Evolutionary conservation across 192 early-diverging fungal genomes (phyloP).

Genomic region (Gigaspora rosea): DNA sequence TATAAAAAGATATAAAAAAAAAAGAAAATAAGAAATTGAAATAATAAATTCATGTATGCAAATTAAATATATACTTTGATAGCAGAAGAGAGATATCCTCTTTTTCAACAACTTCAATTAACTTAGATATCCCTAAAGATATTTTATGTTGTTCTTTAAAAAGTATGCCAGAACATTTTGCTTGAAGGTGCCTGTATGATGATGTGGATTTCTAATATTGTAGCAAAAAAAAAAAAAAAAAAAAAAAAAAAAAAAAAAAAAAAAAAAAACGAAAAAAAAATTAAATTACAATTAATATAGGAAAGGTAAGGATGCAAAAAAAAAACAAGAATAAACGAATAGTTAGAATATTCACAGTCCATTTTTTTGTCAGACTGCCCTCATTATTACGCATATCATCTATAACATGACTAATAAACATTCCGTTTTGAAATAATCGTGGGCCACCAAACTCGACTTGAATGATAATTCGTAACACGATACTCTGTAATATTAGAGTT

Average conservation of each 20-base stretch:
- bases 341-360: neutral
- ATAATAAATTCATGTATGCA: neutral
- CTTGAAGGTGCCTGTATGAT: slow-evolving; percentile 7
- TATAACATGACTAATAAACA: neutral
- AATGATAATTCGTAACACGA: neutral
- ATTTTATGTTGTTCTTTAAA: neutral
- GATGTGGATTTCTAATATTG: neutral
- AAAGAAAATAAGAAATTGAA: neutral
- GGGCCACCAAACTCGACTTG: neutral
- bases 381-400: neutral
- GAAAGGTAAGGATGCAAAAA: neutral
- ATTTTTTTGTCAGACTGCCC: neutral
- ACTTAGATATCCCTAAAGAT: slow-evolving; percentile 8
- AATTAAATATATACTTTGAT: neutral
- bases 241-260: neutral
- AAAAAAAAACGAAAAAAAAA: too few relatives aligned
- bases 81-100: neutral
- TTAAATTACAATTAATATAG: neutral
- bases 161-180: neutral
- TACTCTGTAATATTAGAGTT: neutral
- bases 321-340: neutral
- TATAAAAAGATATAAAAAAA: neutral
- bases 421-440: neutral
- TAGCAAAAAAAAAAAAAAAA: neutral
- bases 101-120: neutral